Conservation (phyloP, 371 early-diverging fungal species). For the Gilbertella persicaria region DNA sequence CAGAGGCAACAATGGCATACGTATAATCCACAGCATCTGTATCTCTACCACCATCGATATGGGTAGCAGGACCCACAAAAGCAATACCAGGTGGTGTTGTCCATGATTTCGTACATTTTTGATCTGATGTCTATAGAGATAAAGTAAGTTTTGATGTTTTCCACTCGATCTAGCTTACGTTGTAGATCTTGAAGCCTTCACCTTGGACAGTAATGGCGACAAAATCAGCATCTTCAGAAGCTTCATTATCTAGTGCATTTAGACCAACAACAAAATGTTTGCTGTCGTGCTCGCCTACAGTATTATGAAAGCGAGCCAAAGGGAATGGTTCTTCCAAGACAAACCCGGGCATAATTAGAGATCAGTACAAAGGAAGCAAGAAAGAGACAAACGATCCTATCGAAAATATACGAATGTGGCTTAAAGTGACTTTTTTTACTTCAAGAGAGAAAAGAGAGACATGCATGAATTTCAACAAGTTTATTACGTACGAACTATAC, state of each 20-base stretch:
- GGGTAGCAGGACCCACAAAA: slow-evolving; percentile 53
- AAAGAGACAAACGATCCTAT: slow-evolving; percentile 1
- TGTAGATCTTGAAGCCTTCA: slow-evolving; percentile 62
- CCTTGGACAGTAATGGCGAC: slow-evolving; percentile 61
- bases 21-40: slow-evolving; percentile 46
- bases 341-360: slow-evolving; percentile 52
- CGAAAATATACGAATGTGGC: slow-evolving; percentile 3
- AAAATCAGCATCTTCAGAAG: slow-evolving; percentile 34
- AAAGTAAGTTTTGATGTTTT: background rate
- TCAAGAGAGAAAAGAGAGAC: background rate
- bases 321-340: slow-evolving; percentile 62
- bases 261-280: slow-evolving; percentile 43
- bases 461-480: background rate
- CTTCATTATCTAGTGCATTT: slow-evolving; percentile 37
- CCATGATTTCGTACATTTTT: slow-evolving; percentile 63
- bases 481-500: too few species aligned
- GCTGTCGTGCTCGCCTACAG: slow-evolving; percentile 27
- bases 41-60: slow-evolving; percentile 36
- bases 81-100: slow-evolving; percentile 59
- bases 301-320: slow-evolving; percentile 57
- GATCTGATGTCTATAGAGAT: slow-evolving; percentile 49
- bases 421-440: slow-evolving; percentile 6
- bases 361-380: slow-evolving; percentile 1
- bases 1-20: slow-evolving; percentile 57
- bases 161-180: slow-evolving; percentile 32